Conservation (phyloP, 192 early-diverging fungal genomes). For the Phlyctochytrium planicorne region DNA sequence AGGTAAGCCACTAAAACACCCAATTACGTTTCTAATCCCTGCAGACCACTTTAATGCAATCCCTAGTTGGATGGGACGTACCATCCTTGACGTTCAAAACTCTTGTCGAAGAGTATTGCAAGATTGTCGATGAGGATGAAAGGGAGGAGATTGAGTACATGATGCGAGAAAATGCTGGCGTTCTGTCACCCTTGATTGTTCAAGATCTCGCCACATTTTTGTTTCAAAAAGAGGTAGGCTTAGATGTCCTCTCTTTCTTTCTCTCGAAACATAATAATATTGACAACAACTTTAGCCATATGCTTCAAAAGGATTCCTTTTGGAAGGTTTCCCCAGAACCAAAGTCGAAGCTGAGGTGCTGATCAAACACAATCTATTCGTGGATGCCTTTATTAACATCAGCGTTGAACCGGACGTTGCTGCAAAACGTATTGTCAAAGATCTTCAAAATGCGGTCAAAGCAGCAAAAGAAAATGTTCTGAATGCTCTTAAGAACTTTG, state of each 20-base stretch:
- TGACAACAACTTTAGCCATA: conserved; percentile 38
- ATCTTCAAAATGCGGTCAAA: not conserved
- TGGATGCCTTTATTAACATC: conserved; percentile 47
- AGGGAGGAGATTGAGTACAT: conserved; percentile 40
- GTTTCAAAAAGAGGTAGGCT: conserved; percentile 33
- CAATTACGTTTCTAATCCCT: not conserved
- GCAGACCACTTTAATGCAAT: conserved; percentile 22
- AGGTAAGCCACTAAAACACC: conserved; percentile 11
- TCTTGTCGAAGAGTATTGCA: conserved; percentile 24
- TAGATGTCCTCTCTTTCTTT: conserved; percentile 6
- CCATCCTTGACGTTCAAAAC: conserved; percentile 25
- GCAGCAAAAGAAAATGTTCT: conserved; percentile 9
- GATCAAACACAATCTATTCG: conserved; percentile 34
- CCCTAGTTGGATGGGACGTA: conserved; percentile 17
- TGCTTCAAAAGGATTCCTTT: conserved; percentile 43
- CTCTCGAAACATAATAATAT: too few relatives aligned
- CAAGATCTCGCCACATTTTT: conserved; percentile 24
- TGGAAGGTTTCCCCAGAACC: conserved; percentile 46
- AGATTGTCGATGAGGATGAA: conserved; percentile 18
- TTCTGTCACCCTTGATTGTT: conserved; percentile 21
- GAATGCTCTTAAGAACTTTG: not conserved
- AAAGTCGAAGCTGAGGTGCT: conserved; percentile 45
- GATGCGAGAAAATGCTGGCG: conserved; percentile 35
- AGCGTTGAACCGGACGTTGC: conserved; percentile 38
- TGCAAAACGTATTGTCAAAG: conserved; percentile 27